These are phyloP conservation scores for Aureobasidium namibiae DNA, from an alignment of 2,329 filamentous ascomycete species.

Conservation along the genomic window DNA sequence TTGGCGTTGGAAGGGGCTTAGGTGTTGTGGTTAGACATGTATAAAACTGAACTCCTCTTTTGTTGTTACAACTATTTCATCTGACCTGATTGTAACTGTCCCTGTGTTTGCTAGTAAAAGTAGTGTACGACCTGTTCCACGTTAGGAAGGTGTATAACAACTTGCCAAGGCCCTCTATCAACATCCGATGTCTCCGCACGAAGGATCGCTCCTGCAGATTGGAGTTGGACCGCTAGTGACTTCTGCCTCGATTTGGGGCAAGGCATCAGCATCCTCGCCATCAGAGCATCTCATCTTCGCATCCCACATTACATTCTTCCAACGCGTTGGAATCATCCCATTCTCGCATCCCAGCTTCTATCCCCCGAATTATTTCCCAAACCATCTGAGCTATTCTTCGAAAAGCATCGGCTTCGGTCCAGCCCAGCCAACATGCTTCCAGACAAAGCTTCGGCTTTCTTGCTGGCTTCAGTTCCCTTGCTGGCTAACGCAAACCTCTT, in stretches of 20 bases:
- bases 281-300: background rate
- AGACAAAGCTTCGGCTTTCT: background rate
- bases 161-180: background rate
- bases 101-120: no score
- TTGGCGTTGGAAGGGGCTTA: slow-evolving; percentile 6
- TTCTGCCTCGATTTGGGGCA: no score
- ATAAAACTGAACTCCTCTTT: slow-evolving; percentile 10
- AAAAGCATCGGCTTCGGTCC: background rate
- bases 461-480: no score
- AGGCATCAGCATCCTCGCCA: background rate
- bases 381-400: background rate
- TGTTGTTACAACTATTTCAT: background rate
- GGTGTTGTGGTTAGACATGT: slow-evolving; percentile 6
- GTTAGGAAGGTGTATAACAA: background rate
- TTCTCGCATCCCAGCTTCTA: background rate
- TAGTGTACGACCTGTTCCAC: background rate
- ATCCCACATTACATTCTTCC: background rate
- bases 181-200: background rate
- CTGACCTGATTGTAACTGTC: no score
- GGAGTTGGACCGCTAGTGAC: no score
- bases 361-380: background rate
- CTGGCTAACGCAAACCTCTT: background rate
- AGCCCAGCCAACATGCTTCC: background rate
- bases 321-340: background rate
- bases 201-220: background rate